Conservation (phyloP, 352 stramenopile species). For the Phytophthora uliginosa region DNA sequence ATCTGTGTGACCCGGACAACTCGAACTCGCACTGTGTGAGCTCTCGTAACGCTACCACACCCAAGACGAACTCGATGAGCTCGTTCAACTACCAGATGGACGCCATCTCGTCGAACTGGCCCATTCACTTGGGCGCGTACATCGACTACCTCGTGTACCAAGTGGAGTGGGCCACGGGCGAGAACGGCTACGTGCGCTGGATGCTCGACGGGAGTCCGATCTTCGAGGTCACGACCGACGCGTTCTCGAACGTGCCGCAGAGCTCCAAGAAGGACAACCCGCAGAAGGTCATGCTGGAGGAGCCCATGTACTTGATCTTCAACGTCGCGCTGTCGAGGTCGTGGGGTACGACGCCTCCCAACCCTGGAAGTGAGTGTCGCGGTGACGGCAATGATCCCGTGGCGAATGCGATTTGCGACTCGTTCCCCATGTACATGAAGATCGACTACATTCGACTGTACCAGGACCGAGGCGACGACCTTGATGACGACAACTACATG, state of each 20-base stretch:
- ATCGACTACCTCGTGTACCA: constrained; percentile 63
- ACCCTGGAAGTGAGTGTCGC: constrained; percentile 48
- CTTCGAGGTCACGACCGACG: constrained; percentile 65
- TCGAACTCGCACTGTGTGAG: constrained; percentile 47
- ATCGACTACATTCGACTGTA: constrained; percentile 91
- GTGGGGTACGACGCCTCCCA: constrained; percentile 59
- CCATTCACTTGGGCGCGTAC: constrained; percentile 65
- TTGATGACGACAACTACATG: constrained; percentile 61
- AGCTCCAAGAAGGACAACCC: constrained; percentile 55
- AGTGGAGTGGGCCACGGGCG: constrained; percentile 66
- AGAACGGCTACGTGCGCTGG: constrained; percentile 67
- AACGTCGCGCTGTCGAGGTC: constrained; percentile 65
- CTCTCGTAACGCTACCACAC: constrained; percentile 47
- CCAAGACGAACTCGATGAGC: constrained; percentile 68
- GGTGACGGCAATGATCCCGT: constrained; percentile 58
- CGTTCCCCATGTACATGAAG: constrained; percentile 88
- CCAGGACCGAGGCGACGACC: constrained; percentile 51
- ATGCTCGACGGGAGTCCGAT: constrained; percentile 57
- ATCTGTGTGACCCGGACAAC: constrained; percentile 70
- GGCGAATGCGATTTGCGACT: constrained; percentile 77
- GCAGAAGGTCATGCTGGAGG: constrained; percentile 65
- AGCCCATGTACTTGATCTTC: constrained; percentile 77
- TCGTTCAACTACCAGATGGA: constrained; percentile 81
- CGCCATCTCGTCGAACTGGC: constrained; percentile 72
- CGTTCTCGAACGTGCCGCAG: constrained; percentile 56